These are phyloP conservation scores for Leishmania martiniquensis DNA, from an alignment of 208 protist species.

Conservation along the genomic window DNA sequence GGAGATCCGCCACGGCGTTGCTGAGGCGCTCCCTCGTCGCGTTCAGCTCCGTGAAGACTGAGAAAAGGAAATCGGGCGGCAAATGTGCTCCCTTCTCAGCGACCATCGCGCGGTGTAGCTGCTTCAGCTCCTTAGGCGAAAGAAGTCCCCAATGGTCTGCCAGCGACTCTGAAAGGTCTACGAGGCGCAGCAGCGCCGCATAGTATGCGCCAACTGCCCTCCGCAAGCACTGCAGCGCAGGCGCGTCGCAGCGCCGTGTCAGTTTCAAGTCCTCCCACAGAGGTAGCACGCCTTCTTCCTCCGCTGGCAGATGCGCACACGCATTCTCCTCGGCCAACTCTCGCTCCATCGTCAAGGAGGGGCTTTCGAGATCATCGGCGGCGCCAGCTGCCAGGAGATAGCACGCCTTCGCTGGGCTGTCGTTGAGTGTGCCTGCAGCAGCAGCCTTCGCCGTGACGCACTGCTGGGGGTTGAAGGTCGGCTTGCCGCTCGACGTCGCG, in stretches of 20 bases:
- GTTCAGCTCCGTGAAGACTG: slow-evolving; percentile 55
- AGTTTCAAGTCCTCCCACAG: slow-evolving; percentile 44
- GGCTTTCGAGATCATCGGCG: slow-evolving; percentile 3
- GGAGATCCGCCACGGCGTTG: slow-evolving; percentile 40
- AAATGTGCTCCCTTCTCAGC: slow-evolving; percentile 44
- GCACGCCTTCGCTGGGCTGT: not conserved
- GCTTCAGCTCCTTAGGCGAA: slow-evolving; percentile 34
- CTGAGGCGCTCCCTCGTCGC: slow-evolving; percentile 48
- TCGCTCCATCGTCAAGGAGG: slow-evolving; percentile 5
- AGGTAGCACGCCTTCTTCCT: slow-evolving; percentile 40
- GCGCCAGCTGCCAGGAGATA: not conserved
- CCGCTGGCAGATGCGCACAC: not conserved
- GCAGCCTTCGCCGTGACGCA: not conserved
- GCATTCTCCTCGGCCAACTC: slow-evolving; percentile 11
- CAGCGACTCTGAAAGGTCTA: slow-evolving; percentile 32
- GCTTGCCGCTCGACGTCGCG: not conserved
- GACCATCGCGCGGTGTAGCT: slow-evolving; percentile 48
- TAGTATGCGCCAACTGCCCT: slow-evolving; percentile 35
- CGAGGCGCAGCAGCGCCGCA: slow-evolving; percentile 36
- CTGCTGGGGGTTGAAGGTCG: not conserved
- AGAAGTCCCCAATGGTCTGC: slow-evolving; percentile 57
- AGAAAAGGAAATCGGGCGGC: slow-evolving; percentile 37
- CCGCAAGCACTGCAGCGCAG: slow-evolving; percentile 42
- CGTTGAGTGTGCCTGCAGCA: not conserved
- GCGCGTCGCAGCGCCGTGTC: slow-evolving; percentile 36